These are phyloP conservation scores for Euphrasia arctica DNA, from an alignment of 305 asterid species.

Conservation along the genomic window DNA sequence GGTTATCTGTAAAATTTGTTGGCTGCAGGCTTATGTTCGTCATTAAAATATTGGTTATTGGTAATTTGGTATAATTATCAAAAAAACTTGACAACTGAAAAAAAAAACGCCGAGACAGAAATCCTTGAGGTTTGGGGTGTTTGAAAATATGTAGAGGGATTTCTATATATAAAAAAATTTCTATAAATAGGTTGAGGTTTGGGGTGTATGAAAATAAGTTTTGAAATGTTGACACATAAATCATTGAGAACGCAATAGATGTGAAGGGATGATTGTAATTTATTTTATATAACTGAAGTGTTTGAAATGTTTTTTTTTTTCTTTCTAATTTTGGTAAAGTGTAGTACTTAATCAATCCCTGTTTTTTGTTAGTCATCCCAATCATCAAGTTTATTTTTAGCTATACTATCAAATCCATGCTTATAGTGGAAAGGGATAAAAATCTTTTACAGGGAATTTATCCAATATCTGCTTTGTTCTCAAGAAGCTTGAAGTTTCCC, in stretches of 20 bases:
- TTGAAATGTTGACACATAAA: background rate
- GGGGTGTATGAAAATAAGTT: too few relatives aligned
- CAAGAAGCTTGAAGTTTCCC: constrained; percentile 79
- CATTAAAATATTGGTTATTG: background rate
- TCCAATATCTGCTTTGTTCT: constrained; percentile 68
- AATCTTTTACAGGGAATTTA: constrained; percentile 67
- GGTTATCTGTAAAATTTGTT: background rate
- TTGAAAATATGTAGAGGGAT: too few relatives aligned
- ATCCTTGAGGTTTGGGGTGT: too few relatives aligned
- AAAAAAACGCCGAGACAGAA: too few relatives aligned
- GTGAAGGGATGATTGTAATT: too few relatives aligned
- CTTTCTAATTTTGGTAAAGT: too few relatives aligned
- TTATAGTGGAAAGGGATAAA: background rate
- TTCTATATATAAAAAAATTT: too few relatives aligned
- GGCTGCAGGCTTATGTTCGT: background rate
- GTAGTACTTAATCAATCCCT: too few relatives aligned
- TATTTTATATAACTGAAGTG: too few relatives aligned
- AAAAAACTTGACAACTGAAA: background rate
- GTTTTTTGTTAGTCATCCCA: background rate
- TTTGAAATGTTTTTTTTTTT: too few relatives aligned
- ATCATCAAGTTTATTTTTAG: background rate
- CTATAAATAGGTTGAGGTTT: too few relatives aligned
- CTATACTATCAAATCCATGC: background rate
- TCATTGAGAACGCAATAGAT: too few relatives aligned
- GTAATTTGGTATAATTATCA: background rate